Base-by-base conservation (phyloP, 2,329 filamentous ascomycete species). In the Claviceps fusiformis region DNA sequence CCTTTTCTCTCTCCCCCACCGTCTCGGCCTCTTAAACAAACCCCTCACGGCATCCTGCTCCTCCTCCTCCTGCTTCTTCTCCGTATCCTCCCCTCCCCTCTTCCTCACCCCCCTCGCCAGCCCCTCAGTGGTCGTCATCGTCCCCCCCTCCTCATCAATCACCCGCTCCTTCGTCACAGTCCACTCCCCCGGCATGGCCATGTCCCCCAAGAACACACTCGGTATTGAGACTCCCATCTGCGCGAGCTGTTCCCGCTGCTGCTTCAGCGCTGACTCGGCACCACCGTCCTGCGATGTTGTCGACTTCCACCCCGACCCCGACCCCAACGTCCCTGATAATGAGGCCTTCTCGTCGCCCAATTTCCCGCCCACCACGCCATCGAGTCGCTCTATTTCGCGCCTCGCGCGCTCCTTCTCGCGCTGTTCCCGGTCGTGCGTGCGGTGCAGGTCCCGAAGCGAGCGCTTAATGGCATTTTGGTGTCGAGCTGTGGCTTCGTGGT, bases 171-270 rank as follows among this genome's bases (percentile, higher is more conserved):
- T 82, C 56, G 80, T 83, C 11, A 85, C 80, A 0, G 89, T 82
- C 92, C 92, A 98, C 54, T 95, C 87, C 37, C 93, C 89, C 4
- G 86, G 84, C 74, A 96, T 83, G 5, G 91, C 90, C 81, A 96
- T 83, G 57, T 93, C 88, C 2, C 79, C 76, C 57, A 89, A 77
- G 55, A 89, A 83, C 60, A 87, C 83, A 48, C 88, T 83, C 0
- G 93, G 93, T 54, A 97, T 80, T 50, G 83, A 81, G 51, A 98
- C 83, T 0, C 93, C 93, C 77, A 98, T 79, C 41, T 86, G 87
- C 5, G 86, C 90, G 11, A 98, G 75, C 69, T 97, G 90, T 59
- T 90, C 85, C 64, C 95, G 80, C 71, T 98, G 93, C 54, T 78
- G 79, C 69, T 92, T 92, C 55, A 89, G 75, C 60, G 95, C 86